phyloP scores from a whole-genome alignment of 257 asterid species.

The Jacaranda copaia region DNA sequence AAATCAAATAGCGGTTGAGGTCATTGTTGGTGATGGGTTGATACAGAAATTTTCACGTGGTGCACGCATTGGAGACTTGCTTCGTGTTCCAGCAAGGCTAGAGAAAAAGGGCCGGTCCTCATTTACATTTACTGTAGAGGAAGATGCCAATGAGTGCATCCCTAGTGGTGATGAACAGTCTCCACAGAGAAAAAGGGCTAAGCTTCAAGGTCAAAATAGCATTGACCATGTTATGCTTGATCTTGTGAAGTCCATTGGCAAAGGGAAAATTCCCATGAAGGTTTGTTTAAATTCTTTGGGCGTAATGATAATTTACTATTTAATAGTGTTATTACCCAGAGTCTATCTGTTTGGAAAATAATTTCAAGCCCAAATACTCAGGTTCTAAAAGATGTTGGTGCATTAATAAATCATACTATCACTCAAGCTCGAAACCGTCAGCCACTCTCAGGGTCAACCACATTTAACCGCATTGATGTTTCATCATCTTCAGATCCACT shows the following conservation, averaged over 20 bases:
- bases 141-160: conserved; percentile 55
- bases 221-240: conserved; percentile 79
- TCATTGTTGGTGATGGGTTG: conserved; percentile 67
- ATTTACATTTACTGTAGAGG: conserved; percentile 83
- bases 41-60: conserved; percentile 54
- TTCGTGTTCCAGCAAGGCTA: conserved; percentile 90
- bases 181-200: conserved; percentile 65
- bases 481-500: conserved; percentile 78
- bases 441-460: conserved; percentile 90
- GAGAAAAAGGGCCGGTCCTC: conserved; percentile 69
- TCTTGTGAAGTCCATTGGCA: conserved; percentile 85
- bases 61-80: conserved; percentile 54
- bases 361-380: conserved; percentile 42
- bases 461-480: conserved; percentile 80
- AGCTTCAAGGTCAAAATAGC: conserved; percentile 62
- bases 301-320: conserved; percentile 9
- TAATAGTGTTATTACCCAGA: conserved; percentile 16
- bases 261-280: conserved; percentile 88
- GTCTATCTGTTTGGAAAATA: conserved; percentile 26
- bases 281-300: conserved; percentile 46
- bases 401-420: conserved; percentile 67
- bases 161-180: conserved; percentile 59
- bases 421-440: conserved; percentile 83
- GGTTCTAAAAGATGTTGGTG: conserved; percentile 93
- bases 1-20: conserved; percentile 74